phyloP scores from a whole-genome alignment of 2,329 filamentous ascomycete genomes.

The Alternaria gaisen region DNA sequence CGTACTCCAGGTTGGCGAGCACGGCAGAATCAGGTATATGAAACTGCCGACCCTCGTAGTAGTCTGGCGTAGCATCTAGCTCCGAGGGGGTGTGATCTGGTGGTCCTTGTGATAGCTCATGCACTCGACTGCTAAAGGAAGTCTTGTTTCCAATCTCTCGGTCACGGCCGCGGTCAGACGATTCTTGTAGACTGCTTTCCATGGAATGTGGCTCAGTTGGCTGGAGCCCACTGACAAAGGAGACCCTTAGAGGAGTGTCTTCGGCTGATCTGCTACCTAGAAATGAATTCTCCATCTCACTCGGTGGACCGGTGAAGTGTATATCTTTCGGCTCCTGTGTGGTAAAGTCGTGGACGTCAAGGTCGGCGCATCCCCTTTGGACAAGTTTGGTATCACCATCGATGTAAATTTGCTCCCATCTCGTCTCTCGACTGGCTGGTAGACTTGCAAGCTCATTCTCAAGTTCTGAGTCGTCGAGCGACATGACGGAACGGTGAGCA shows the following conservation, averaged over 20 bases:
- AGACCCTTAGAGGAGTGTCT: constrained; percentile 37
- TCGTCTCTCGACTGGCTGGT: constrained; percentile 45
- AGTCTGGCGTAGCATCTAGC: constrained; percentile 11
- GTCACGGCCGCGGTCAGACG: constrained; percentile 20
- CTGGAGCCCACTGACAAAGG: constrained; percentile 32
- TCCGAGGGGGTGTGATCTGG: constrained; percentile 11
- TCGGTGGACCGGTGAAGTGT: constrained; percentile 46
- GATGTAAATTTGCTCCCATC: constrained; percentile 52
- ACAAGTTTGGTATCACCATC: constrained; percentile 51
- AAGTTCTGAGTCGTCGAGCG: constrained; percentile 49
- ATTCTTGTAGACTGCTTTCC: constrained; percentile 18
- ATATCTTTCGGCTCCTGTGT: constrained; percentile 46
- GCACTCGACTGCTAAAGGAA: constrained; percentile 48
- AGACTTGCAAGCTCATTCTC: constrained; percentile 48
- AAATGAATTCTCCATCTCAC: constrained; percentile 42
- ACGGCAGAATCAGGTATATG: constrained; percentile 30
- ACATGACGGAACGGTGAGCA: constrained; percentile 49
- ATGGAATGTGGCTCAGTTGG: constrained; percentile 24
- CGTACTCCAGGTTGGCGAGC: constrained; percentile 43
- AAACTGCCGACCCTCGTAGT: constrained; percentile 21
- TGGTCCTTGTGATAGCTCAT: constrained; percentile 35
- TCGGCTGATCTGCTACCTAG: constrained; percentile 35
- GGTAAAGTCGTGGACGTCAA: constrained; percentile 45
- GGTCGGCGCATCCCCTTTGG: constrained; percentile 40
- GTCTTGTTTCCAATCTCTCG: constrained; percentile 37